Percentiles rank a stretch among this genome's conserved stretches.
phyloP scores from a whole-genome alignment of 2,329 filamentous ascomycete genomes.

The Dothiorella sarmentorum region DNA sequence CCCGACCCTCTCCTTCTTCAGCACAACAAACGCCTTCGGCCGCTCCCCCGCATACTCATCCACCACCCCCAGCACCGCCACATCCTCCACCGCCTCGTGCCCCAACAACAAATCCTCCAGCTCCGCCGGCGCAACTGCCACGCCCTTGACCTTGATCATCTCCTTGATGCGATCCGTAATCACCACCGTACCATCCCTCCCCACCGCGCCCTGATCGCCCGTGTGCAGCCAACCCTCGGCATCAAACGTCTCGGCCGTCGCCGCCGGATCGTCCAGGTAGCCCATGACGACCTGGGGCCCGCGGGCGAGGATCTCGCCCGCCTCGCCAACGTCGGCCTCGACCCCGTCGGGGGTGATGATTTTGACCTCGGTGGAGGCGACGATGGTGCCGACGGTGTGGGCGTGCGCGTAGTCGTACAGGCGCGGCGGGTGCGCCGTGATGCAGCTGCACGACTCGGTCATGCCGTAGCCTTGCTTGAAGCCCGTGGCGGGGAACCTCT shows the following conservation, averaged over 20 bases:
- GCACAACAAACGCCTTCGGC: conserved; percentile 45
- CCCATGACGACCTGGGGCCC: conserved; percentile 52
- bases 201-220: conserved; percentile 55
- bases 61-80: conserved; percentile 52
- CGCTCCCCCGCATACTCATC: conserved; percentile 53
- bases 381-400: conserved; percentile 53
- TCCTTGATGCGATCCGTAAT: conserved; percentile 64
- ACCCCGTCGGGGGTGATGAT: conserved; percentile 56
- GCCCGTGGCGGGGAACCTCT: conserved; percentile 56
- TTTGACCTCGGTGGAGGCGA: conserved; percentile 58
- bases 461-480: conserved; percentile 68
- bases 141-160: conserved; percentile 65
- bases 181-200: conserved; percentile 54
- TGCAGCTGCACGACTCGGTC: conserved; percentile 63
- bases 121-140: conserved; percentile 61
- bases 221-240: conserved; percentile 55
- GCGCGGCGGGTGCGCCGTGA: conserved; percentile 58
- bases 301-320: conserved; percentile 49
- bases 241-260: conserved; percentile 46
- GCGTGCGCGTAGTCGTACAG: conserved; percentile 58
- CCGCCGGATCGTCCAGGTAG: conserved; percentile 44
- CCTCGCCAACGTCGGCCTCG: conserved; percentile 51
- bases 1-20: conserved; percentile 35
- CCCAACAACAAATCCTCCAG: conserved; percentile 61
- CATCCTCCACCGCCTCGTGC: conserved; percentile 55